Percentiles rank a stretch among this genome's conserved stretches.
Conservation (phyloP, 208 protist species). For the Wallacemonas sp. region DNA sequence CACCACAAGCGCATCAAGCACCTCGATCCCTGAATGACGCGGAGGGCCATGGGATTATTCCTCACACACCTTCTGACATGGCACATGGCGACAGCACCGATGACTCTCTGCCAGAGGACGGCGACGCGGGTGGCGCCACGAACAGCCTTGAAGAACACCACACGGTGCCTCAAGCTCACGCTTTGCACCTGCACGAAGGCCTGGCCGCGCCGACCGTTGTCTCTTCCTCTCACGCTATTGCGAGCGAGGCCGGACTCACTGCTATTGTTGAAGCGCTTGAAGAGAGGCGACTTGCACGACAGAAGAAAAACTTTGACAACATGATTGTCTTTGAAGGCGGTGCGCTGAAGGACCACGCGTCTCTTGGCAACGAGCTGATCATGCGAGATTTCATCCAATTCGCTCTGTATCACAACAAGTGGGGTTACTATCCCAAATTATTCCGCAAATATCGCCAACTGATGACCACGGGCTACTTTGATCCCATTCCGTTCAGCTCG, state of each 20-base stretch:
- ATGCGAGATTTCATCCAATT: conserved; percentile 90
- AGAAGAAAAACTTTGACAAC: conserved; percentile 71
- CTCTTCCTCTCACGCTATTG: conserved; percentile 53
- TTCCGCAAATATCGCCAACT: conserved; percentile 84
- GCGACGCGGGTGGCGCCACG: no score
- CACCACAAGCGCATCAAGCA: background rate
- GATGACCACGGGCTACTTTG: conserved; percentile 87
- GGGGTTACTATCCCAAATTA: conserved; percentile 90
- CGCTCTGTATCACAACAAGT: conserved; percentile 81
- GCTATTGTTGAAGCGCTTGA: conserved; percentile 50
- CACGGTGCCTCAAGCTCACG: background rate
- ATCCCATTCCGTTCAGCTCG: conserved; percentile 77
- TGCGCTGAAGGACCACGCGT: conserved; percentile 64
- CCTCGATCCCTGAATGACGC: background rate
- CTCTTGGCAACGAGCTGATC: conserved; percentile 66
- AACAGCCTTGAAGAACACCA: background rate
- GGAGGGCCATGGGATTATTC: no score
- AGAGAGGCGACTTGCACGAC: conserved; percentile 67
- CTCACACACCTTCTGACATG: no score
- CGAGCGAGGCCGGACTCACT: conserved; percentile 38
- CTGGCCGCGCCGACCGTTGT: conserved; percentile 37
- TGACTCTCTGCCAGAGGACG: no score
- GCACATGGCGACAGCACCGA: no score
- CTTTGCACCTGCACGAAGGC: background rate
- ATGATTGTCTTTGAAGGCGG: conserved; percentile 88